A percentile compares a stretch with the other conserved stretches of the same genome.
Conservation (phyloP, 2,329 filamentous ascomycete species). For the Trichoderma cornu-damae region DNA sequence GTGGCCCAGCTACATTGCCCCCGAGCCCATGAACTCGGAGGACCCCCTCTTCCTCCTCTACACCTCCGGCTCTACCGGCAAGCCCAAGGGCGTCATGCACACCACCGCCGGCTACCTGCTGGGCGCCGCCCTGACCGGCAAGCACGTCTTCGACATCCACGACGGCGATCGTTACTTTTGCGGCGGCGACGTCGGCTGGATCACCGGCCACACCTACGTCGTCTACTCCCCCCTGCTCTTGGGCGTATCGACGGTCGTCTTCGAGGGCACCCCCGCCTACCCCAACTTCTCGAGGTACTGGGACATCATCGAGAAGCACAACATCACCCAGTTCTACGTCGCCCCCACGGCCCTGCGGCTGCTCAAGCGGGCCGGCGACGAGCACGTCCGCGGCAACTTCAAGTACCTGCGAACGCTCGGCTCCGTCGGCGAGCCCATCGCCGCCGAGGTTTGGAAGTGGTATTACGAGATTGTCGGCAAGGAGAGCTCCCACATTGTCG, state of each 20-base stretch:
- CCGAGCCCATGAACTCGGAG: slow-evolving; percentile 85
- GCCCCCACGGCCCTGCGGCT: slow-evolving; percentile 89
- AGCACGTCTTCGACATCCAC: slow-evolving; percentile 98
- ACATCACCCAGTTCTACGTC: slow-evolving; percentile 97
- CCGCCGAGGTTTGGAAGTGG: slow-evolving; percentile 99
- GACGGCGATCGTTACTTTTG: slow-evolving; percentile 93
- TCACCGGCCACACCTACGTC: slow-evolving; percentile 97
- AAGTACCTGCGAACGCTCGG: slow-evolving; percentile 83
- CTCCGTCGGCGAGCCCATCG: slow-evolving; percentile 95
- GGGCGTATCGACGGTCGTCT: slow-evolving; percentile 91
- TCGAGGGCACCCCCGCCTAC: slow-evolving; percentile 95
- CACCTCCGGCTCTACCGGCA: slow-evolving; percentile 95
- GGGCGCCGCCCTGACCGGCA: slow-evolving; percentile 87
- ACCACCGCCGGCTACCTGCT: slow-evolving; percentile 93
- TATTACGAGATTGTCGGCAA: slow-evolving; percentile 94
- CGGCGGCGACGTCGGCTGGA: slow-evolving; percentile 97
- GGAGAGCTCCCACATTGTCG: slow-evolving; percentile 86
- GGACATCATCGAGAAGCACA: slow-evolving; percentile 94
- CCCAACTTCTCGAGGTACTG: slow-evolving; percentile 98
- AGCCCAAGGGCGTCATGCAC: slow-evolving; percentile 99
- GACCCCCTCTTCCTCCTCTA: slow-evolving; percentile 97
- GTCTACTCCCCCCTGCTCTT: slow-evolving; percentile 93
- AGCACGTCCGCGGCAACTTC: slow-evolving; percentile 88
- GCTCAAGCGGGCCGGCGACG: slow-evolving; percentile 89
- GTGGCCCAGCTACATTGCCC: slow-evolving; percentile 87